Evolutionary conservation across 1,284 basidiomycete species (phyloP), one percentile per base, ranked within the genome.

Genomic region (Apiotrichum sp.): DNA sequence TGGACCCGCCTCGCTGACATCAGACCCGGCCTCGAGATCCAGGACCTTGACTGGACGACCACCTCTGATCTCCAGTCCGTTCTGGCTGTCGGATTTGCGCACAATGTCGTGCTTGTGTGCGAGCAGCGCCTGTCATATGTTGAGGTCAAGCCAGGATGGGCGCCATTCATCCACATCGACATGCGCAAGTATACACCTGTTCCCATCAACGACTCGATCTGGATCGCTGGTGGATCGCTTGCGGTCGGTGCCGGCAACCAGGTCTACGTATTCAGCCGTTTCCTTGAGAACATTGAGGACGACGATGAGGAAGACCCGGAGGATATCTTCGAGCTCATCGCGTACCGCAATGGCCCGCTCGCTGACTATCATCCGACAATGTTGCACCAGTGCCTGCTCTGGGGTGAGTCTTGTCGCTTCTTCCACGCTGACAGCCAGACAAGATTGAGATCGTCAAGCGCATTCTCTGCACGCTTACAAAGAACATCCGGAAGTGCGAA

Each of bases 351-450:
- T 70, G 89, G 88, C 0, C 90, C 91, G 1, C 75, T 96, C 44
- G 82, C 84, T 34, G 88, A 95, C 71, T 92, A 89, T 71, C 89
- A 95, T 74, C 92, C 92, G 2, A 89, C 93, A 65, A 87, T 93
- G 80, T 74, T 96, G 11, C 77, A 90, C n/a, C 93, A 95, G 67
- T 92, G 89, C 67, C 78, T 96, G 43, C 76, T 93, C 11, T 93
- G 92, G 89, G 22, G 22, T 22, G 22, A 22, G 22, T 22, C 22
- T 22, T 22, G 22, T 22, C 22, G 22, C 22, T 22, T 22, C 22
- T 22, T 22, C 22, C 22, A 22, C 22, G 22, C 22, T 22, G 22
- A 22, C 22, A 22, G 22, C 22, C 22, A 22, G 88, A 85, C 52
- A 92, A 93, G 75, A 75, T 88, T 49, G 86, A 87, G 57, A 72